These are phyloP conservation scores for Colletotrichum costaricense DNA, from an alignment of 2,329 filamentous ascomycete species.

Conservation along the genomic window DNA sequence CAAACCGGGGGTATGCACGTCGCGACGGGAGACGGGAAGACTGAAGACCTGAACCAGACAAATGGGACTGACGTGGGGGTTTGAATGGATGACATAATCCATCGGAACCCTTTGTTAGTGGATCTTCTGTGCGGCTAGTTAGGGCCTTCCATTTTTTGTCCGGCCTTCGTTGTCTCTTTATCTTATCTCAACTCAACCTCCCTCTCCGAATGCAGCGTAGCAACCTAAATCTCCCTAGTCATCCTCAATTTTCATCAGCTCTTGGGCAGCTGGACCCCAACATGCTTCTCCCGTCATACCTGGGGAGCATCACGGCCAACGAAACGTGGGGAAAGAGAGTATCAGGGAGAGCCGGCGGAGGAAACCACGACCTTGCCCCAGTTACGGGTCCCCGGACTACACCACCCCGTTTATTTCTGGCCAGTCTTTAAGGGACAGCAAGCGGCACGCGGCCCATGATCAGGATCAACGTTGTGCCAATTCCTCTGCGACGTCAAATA, in stretches of 20 bases:
- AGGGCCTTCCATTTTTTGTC: constrained; percentile 16
- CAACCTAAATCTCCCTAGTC: constrained; percentile 11
- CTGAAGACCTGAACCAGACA: constrained; percentile 23
- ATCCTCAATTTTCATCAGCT: constrained; percentile 25
- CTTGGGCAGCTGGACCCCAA: background rate
- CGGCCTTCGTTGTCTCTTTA: constrained; percentile 23
- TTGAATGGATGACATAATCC: constrained; percentile 19
- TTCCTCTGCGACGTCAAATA: background rate
- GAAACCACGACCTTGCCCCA: constrained; percentile 12
- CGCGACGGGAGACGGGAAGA: constrained; percentile 16
- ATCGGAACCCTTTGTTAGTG: background rate
- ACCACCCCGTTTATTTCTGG: background rate
- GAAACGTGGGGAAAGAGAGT: background rate
- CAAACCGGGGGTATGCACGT: constrained; percentile 23
- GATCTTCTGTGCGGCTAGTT: background rate
- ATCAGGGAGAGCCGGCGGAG: background rate
- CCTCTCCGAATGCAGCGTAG: constrained; percentile 3
- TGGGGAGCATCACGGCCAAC: background rate
- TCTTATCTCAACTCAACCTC: constrained; percentile 30
- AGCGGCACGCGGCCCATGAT: constrained; percentile 7
- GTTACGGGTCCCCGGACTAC: constrained; percentile 7
- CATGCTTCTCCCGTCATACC: background rate
- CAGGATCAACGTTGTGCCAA: constrained; percentile 4
- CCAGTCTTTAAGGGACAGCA: background rate
- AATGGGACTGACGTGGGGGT: constrained; percentile 27